A percentile compares a stretch with the other conserved stretches of the same genome.
These are phyloP conservation scores for Alternaria incomplexa DNA, from an alignment of 2,329 filamentous ascomycete genomes.

Conservation along the genomic window DNA sequence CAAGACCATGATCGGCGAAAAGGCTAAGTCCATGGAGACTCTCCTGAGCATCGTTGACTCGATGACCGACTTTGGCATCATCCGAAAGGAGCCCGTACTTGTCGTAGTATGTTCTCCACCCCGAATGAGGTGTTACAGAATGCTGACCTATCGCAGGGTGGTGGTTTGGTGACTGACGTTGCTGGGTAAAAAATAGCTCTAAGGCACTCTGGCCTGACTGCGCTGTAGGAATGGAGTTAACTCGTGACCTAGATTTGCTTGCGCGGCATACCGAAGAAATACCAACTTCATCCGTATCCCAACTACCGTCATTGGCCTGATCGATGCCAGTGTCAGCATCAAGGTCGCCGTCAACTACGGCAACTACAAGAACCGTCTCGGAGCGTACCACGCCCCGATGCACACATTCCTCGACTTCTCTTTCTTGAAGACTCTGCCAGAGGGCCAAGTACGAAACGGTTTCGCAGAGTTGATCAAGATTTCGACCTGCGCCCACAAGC, in stretches of 20 bases:
- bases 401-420: conserved; percentile 77
- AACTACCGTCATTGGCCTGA: conserved; percentile 76
- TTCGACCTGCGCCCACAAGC: conserved; percentile 70
- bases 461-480: conserved; percentile 81
- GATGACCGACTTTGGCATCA: conserved; percentile 76
- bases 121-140: background rate
- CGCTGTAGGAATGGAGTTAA: conserved; percentile 28
- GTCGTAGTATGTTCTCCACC: conserved; percentile 36
- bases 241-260: conserved; percentile 55
- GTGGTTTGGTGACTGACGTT: conserved; percentile 57
- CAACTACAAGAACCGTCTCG: conserved; percentile 76
- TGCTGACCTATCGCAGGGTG: conserved; percentile 37
- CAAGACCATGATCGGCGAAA: conserved; percentile 77
- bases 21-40: conserved; percentile 75
- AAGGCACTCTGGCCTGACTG: conserved; percentile 57
- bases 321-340: conserved; percentile 77
- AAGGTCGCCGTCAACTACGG: conserved; percentile 81
- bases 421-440: conserved; percentile 71
- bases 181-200: conserved; percentile 65
- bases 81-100: conserved; percentile 60
- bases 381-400: conserved; percentile 74
- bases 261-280: conserved; percentile 73
- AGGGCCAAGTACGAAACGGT: conserved; percentile 72
- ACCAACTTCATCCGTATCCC: conserved; percentile 77
- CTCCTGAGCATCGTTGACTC: conserved; percentile 73